Percentiles rank a stretch among this genome's conserved stretches.
These are phyloP conservation scores for Rhinocladiella similis DNA, from an alignment of 2,329 filamentous ascomycete species.

Conservation along the genomic window DNA sequence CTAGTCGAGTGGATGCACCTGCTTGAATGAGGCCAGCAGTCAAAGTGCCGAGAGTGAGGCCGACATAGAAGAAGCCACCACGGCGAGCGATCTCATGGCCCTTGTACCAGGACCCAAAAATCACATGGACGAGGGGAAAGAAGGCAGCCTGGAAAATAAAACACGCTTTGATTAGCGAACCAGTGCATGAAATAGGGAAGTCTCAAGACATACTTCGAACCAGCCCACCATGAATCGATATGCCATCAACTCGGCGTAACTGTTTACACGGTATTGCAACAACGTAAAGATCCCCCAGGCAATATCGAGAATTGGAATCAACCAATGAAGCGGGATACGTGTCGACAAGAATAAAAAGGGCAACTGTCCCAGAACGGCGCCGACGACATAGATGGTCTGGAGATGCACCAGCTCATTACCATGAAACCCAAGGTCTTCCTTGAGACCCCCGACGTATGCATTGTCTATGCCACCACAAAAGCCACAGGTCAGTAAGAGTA, in stretches of 20 bases:
- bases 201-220: constrained; percentile 33
- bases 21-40: constrained; percentile 59
- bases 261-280: constrained; percentile 50
- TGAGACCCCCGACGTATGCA: constrained; percentile 57
- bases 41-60: constrained; percentile 45
- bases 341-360: constrained; percentile 55
- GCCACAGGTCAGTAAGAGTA: too few relatives aligned
- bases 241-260: constrained; percentile 32
- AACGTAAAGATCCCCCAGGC: constrained; percentile 59
- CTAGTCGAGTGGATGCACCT: constrained; percentile 54
- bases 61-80: constrained; percentile 38
- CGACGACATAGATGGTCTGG: constrained; percentile 54
- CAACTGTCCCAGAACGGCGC: constrained; percentile 53
- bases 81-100: constrained; percentile 37
- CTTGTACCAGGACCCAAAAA: constrained; percentile 28
- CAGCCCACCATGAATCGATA: constrained; percentile 17
- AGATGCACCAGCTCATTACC: constrained; percentile 57
- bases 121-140: constrained; percentile 35
- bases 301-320: constrained; percentile 54
- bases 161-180: too few relatives aligned
- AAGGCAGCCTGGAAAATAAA: constrained; percentile 40
- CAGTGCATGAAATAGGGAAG: too few relatives aligned
- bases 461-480: constrained; percentile 42
- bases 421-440: constrained; percentile 52
- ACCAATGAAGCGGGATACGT: constrained; percentile 48